Evolutionary conservation across 768 basidiomycete genomes (phyloP).

Genomic region (Ramaria rubella): DNA sequence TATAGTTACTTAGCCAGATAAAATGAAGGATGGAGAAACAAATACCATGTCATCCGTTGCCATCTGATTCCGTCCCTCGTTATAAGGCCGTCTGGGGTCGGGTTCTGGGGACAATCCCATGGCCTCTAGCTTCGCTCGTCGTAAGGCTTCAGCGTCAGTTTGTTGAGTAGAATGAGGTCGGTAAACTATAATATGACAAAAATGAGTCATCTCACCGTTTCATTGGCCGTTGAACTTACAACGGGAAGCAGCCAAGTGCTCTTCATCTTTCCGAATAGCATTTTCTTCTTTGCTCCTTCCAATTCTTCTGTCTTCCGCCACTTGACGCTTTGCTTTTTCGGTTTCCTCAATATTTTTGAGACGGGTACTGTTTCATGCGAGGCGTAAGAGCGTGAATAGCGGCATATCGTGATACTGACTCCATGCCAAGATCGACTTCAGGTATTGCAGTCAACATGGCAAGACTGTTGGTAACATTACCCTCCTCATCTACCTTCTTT

Average conservation of each 20-base stretch:
- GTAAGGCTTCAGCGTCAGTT: conserved; percentile 68
- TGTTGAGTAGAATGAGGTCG: conserved; percentile 76
- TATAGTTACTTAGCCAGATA: neutral
- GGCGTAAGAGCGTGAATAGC: neutral
- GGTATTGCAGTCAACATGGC: conserved; percentile 98
- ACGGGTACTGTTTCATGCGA: conserved; percentile 51
- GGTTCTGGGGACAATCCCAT: conserved; percentile 62
- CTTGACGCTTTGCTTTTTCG: conserved; percentile 87
- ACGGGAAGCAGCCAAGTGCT: conserved; percentile 77
- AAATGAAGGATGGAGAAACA: conserved; percentile 21
- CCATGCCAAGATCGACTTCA: conserved; percentile 97
- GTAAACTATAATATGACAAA: conserved; percentile 52
- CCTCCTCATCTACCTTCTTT: conserved; percentile 68
- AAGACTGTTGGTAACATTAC: conserved; percentile 87
- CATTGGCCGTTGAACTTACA: conserved; percentile 68
- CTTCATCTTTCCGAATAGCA: conserved; percentile 53
- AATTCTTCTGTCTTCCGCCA: conserved; percentile 66
- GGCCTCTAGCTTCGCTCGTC: conserved; percentile 82
- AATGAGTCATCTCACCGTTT: neutral
- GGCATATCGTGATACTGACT: conserved; percentile 53
- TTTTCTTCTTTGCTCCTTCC: conserved; percentile 34
- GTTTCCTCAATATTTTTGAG: conserved; percentile 96
- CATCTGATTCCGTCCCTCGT: conserved; percentile 58
- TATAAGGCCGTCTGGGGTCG: conserved; percentile 31
- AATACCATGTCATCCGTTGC: conserved; percentile 91